These are phyloP conservation scores for Xerocomellus dryophilus DNA, from an alignment of 768 basidiomycete species.

Conservation along the genomic window DNA sequence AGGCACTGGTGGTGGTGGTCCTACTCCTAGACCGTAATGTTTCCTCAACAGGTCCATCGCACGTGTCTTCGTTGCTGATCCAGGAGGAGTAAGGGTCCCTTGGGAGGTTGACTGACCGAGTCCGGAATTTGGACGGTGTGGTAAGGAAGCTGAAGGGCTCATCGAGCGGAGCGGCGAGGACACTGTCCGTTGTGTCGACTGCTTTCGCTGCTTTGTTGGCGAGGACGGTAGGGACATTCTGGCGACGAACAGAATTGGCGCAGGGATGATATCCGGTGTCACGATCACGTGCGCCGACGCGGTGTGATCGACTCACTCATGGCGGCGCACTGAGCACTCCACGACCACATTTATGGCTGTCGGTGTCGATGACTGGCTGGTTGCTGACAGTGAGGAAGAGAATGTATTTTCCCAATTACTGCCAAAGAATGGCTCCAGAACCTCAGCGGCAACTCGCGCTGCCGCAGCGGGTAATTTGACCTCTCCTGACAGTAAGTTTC, in stretches of 20 bases:
- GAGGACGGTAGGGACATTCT: slow-evolving; percentile 16
- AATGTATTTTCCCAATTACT: slow-evolving; percentile 2
- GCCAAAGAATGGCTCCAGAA: neutral
- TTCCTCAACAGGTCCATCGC: slow-evolving; percentile 79
- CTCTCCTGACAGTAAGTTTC: slow-evolving; percentile 9
- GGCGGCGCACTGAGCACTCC: neutral
- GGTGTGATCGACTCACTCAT: slow-evolving; percentile 1
- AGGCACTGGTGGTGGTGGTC: slow-evolving; percentile 58
- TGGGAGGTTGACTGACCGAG: slow-evolving; percentile 24
- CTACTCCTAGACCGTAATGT: slow-evolving; percentile 84
- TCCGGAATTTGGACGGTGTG: slow-evolving; percentile 15
- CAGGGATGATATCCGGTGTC: neutral
- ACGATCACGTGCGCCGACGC: slow-evolving; percentile 27
- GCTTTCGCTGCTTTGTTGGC: slow-evolving; percentile 18
- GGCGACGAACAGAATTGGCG: neutral
- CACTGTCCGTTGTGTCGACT: slow-evolving; percentile 34
- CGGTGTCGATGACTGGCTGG: slow-evolving; percentile 38
- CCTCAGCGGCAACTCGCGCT: neutral
- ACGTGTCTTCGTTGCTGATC: slow-evolving; percentile 44
- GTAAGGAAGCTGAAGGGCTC: slow-evolving; percentile 31
- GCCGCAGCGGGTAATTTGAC: neutral
- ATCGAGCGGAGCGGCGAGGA: slow-evolving; percentile 47
- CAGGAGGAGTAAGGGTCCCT: slow-evolving; percentile 27
- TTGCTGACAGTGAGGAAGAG: slow-evolving; percentile 50
- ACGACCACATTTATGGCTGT: slow-evolving; percentile 11